Percentiles rank a stretch among this genome's conserved stretches.
phyloP scores from a whole-genome alignment of 2,329 filamentous ascomycete species.

The Cucurbitaria berberidis region DNA sequence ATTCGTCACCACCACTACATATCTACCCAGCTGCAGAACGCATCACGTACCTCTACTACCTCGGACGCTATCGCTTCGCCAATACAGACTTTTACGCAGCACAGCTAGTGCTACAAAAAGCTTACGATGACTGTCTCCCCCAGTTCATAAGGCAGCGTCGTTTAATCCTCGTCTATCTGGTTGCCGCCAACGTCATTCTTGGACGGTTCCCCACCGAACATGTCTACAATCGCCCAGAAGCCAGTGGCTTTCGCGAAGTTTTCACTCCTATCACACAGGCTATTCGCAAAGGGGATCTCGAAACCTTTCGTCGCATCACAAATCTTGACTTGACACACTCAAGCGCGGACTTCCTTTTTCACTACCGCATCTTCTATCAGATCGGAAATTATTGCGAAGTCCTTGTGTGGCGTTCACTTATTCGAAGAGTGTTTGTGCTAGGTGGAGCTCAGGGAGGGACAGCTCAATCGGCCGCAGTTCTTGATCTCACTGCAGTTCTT shows the following conservation, averaged over 20 bases:
- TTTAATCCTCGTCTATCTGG: constrained; percentile 81
- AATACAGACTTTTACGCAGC: constrained; percentile 84
- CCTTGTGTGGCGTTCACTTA: constrained; percentile 82
- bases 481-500: constrained; percentile 74
- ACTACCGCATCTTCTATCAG: constrained; percentile 75
- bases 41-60: constrained; percentile 92
- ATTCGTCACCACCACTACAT: constrained; percentile 78
- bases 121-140: constrained; percentile 76
- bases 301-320: constrained; percentile 73
- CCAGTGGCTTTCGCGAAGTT: constrained; percentile 65
- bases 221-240: constrained; percentile 74
- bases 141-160: constrained; percentile 70
- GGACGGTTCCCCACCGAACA: constrained; percentile 76
- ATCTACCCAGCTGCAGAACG: constrained; percentile 85
- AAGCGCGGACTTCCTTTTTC: constrained; percentile 69
- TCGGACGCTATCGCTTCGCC: constrained; percentile 87
- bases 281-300: constrained; percentile 75
- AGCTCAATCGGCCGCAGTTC: constrained; percentile 65
- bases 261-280: constrained; percentile 77
- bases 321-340: constrained; percentile 46
- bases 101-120: constrained; percentile 74
- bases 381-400: constrained; percentile 79
- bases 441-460: constrained; percentile 70
- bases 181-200: constrained; percentile 81
- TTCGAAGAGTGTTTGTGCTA: constrained; percentile 77